Percentiles rank a stretch among this genome's conserved stretches.
These are phyloP conservation scores for Karstenula rhodostoma DNA, from an alignment of 2,329 filamentous ascomycete species.

Conservation along the genomic window DNA sequence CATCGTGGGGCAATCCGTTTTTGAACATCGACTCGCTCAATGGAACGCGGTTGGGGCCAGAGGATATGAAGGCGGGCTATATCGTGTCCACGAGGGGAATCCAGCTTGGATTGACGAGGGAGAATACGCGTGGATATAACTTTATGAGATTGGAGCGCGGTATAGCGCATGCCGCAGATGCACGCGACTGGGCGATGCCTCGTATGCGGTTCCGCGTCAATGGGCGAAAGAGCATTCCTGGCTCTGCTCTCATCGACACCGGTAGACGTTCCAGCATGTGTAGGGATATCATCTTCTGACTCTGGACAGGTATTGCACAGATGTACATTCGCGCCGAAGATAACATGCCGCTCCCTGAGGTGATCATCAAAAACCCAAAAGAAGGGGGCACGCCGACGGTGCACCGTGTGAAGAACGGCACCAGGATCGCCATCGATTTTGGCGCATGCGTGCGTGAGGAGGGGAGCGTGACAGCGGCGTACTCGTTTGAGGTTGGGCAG, in stretches of 20 bases:
- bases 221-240: slow-evolving; percentile 29
- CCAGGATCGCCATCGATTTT: slow-evolving; percentile 37
- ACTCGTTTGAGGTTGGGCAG: slow-evolving; percentile 40
- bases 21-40: slow-evolving; percentile 44
- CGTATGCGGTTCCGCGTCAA: slow-evolving; percentile 42
- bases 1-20: slow-evolving; percentile 45
- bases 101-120: slow-evolving; percentile 38
- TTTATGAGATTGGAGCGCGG: slow-evolving; percentile 39
- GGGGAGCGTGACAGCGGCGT: slow-evolving; percentile 22
- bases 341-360: slow-evolving; percentile 35
- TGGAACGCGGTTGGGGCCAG: slow-evolving; percentile 19
- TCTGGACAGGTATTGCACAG: slow-evolving; percentile 28
- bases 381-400: slow-evolving; percentile 36
- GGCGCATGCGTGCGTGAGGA: slow-evolving; percentile 23
- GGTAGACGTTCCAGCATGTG: slow-evolving; percentile 17
- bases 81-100: slow-evolving; percentile 40
- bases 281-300: too few species aligned
- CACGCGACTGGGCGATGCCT: slow-evolving; percentile 46
- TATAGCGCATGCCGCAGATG: slow-evolving; percentile 35
- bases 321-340: slow-evolving; percentile 46
- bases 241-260: slow-evolving; percentile 42
- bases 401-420: slow-evolving; percentile 41
- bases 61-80: slow-evolving; percentile 35
- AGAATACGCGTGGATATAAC: slow-evolving; percentile 29
- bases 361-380: slow-evolving; percentile 44